Percentiles rank a stretch among this genome's conserved stretches.
These are phyloP conservation scores for Samsoniella hepiali DNA, from an alignment of 2,329 filamentous ascomycete species.

Conservation along the genomic window DNA sequence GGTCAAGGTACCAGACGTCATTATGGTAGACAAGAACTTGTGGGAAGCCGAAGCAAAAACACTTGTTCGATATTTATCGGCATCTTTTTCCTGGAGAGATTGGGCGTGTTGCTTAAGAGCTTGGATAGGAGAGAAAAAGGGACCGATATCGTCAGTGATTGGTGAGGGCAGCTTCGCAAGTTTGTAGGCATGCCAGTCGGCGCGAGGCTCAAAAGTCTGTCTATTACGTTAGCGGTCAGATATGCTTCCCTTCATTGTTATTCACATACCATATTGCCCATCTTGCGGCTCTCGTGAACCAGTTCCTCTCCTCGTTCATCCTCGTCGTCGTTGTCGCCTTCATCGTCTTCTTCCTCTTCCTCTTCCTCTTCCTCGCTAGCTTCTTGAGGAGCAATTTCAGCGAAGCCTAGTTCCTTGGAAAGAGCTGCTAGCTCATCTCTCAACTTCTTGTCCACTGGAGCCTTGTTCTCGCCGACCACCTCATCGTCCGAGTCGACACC, in stretches of 20 bases:
- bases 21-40: conserved; percentile 96
- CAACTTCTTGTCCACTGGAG: conserved; percentile 40
- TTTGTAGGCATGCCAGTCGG: conserved; percentile 54
- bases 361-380: conserved; percentile 38
- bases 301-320: conserved; percentile 29
- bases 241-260: conserved; percentile 16
- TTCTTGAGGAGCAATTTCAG: conserved; percentile 33
- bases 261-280: conserved; percentile 35
- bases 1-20: conserved; percentile 91
- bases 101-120: conserved; percentile 67
- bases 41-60: conserved; percentile 80
- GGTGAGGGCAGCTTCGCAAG: conserved; percentile 43
- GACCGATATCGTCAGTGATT: conserved; percentile 43
- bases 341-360: conserved; percentile 32
- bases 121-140: conserved; percentile 43
- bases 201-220: conserved; percentile 54
- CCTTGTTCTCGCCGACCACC: conserved; percentile 30
- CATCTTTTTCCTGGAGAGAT: conserved; percentile 73
- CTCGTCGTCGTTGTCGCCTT: conserved; percentile 31
- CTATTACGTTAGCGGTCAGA: conserved; percentile 35
- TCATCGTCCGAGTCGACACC: conserved; percentile 45
- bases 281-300: conserved; percentile 32
- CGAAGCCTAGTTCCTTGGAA: conserved; percentile 39
- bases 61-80: conserved; percentile 68
- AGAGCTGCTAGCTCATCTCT: conserved; percentile 37